These are phyloP conservation scores for Wickerhamomyces sydowiorum DNA, from an alignment of 805 yeast genomes.

Conservation along the genomic window DNA sequence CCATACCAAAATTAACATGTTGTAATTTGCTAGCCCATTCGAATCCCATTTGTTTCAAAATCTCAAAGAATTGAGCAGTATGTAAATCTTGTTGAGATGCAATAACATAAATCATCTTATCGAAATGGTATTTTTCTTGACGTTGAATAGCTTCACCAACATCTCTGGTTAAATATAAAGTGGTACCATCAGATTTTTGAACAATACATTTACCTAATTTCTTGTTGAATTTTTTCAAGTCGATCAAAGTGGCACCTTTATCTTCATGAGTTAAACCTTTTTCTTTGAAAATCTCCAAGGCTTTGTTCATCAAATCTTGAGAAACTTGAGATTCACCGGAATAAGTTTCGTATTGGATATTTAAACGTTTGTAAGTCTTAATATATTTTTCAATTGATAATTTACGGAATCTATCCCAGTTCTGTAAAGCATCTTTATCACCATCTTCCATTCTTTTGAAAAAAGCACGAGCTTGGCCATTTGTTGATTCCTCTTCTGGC, in stretches of 20 bases:
- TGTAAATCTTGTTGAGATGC: constrained; percentile 97
- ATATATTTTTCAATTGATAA: constrained; percentile 82
- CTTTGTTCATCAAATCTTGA: constrained; percentile 61
- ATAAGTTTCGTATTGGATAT: constrained; percentile 81
- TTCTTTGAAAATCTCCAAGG: constrained; percentile 55
- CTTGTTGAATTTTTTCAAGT: constrained; percentile 78
- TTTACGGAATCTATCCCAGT: constrained; percentile 90
- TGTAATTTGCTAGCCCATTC: constrained; percentile 77
- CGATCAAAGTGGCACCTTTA: constrained; percentile 86
- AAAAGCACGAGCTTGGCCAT: constrained; percentile 80
- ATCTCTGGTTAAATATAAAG: constrained; percentile 91
- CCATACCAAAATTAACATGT: constrained; percentile 96
- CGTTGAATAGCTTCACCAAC: constrained; percentile 95
- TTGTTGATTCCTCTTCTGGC: constrained; percentile 46
- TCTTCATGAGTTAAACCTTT: constrained; percentile 76
- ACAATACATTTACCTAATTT: constrained; percentile 90
- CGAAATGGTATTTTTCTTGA: constrained; percentile 76
- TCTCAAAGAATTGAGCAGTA: constrained; percentile 88
- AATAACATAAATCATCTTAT: constrained; percentile 93
- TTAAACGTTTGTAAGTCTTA: constrained; percentile 85
- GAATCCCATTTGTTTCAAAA: constrained; percentile 82
- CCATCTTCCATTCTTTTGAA: constrained; percentile 94
- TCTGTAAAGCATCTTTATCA: constrained; percentile 65
- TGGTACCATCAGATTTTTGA: constrained; percentile 93
- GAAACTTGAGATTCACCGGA: constrained; percentile 96